Evolutionary conservation across 139 green algal genomes (phyloP), one percentile per base, ranked within the genome.

Genomic region (Mesotaenium endlicherianum): DNA sequence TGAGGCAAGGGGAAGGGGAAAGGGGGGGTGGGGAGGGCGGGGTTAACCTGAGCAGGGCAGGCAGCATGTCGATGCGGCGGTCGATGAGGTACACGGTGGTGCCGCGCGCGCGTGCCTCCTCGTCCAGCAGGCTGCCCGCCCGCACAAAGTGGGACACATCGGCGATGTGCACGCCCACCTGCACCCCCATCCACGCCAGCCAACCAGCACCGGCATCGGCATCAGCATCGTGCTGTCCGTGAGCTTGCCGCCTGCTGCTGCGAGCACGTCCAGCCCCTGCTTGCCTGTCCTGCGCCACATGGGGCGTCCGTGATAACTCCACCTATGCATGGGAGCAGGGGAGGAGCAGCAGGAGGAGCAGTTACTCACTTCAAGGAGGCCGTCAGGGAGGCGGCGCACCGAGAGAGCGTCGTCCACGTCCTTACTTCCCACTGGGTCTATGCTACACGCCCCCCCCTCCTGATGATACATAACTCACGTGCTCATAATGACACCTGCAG

Each of bases 111-210:
- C 8, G 11, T 2, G 88, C 88, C 89, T 95, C 94, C 3, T 87
- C 57, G 79, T 98, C 95, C 67, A 98, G 82, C 14, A 92, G 86
- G 11, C 75, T 93, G 26, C 81, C 85, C 0, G 92, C 67, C 17
- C 49, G 75, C 44, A 87, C 67, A 70, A 93, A 92, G 60, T 91
- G 71, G 1, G 55, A 85, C 2, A 92, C 88, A 47, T 92, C 88
- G 1, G 88, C 88, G 71, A 92, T 92, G 83, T 92, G 88, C 8
- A 92, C 88, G 64, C 88, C 87, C 11, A 90, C 70, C 58, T 86
- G 69, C 14, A n/a, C n/a, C n/a, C n/a, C n/a, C n/a, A n/a, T n/a
- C n/a, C n/a, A n/a, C n/a, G n/a, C n/a, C n/a, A n/a, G n/a, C n/a
- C n/a, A n/a, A n/a, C n/a, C n/a, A 57, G 47, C 47, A 57, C 8